Evolutionary conservation across 2,329 filamentous ascomycete genomes (phyloP), one percentile per base, ranked within the genome.

Genomic region (Geosmithia putterillii): DNA sequence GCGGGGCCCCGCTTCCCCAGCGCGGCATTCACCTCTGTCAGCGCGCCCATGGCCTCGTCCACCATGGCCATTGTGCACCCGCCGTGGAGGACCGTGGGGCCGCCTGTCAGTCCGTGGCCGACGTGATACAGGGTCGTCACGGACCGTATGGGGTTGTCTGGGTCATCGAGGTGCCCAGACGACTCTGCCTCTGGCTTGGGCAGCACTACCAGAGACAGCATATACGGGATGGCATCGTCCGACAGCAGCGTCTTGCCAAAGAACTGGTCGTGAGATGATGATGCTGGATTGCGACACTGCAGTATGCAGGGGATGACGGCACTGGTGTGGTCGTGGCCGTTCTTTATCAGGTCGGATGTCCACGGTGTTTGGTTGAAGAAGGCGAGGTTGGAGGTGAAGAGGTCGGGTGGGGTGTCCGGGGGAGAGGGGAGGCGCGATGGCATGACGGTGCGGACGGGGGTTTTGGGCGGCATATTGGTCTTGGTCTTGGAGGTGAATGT

Each of bases 361-460:
- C 63, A 65, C 7, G 61, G 56, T 23, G 61, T 51, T 1, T 58
- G 53, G 40, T 46, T 47, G 52, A 66, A 64, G 51, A 61, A 53
- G 28, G 48, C 42, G 21, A 59, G 39, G 38, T 57, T 53, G 14
- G 50, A 50, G 22, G 50, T 37, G 46, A 56, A 59, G 17, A 61
- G 52, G 35, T 44, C 42, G 1, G 50, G 46, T 0, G 54, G 51
- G 9, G 55, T 52, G 35, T 53, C 46, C 10, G 54, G 44, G 6
- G 61, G 57, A 22, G 46, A 18, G 23, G 61, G 45, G 42, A 52
- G 48, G 39, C 63, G 54, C 8, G 47, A 42, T 3, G 60, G 60
- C 41, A 55, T 54, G 44, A 61, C 42, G 22, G 61, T 45, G 46
- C 58, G 57, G 41, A 41, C 21, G 21, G 25, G 25, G 4, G 21